These are phyloP conservation scores for Viola odorata DNA, from an alignment of 345 rosid genomes.

Conservation along the genomic window DNA sequence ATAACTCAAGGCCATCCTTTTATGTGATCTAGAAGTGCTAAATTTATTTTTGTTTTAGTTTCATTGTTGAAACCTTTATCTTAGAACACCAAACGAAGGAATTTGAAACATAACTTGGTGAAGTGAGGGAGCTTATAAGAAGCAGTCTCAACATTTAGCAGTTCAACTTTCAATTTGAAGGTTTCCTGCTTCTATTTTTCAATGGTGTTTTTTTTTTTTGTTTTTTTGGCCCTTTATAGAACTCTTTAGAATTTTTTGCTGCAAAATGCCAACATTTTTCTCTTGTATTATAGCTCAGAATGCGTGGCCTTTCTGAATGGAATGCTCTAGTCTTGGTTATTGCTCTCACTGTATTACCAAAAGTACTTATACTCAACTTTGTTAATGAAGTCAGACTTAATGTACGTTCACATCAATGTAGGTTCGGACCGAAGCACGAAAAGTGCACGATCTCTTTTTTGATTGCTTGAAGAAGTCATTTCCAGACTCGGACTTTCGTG, in stretches of 20 bases:
- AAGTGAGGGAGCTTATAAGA: not conserved
- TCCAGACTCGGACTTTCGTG: constrained; percentile 82
- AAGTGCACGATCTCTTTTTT: constrained; percentile 95
- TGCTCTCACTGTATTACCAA: not conserved
- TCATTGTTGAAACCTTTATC: no score
- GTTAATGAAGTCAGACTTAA: constrained; percentile 3
- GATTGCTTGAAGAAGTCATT: constrained; percentile 89
- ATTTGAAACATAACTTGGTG: not conserved
- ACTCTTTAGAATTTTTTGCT: no score
- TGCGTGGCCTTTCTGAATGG: no score
- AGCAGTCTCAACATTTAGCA: not conserved
- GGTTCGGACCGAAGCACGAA: constrained; percentile 93
- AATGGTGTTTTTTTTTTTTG: no score
- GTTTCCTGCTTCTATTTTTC: not conserved
- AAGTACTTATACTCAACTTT: not conserved
- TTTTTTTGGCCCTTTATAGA: no score
- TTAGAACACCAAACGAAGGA: no score
- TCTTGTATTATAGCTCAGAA: no score
- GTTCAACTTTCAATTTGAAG: not conserved
- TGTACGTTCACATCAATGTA: constrained; percentile 25
- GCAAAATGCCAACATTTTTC: no score
- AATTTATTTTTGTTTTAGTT: no score
- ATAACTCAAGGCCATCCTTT: no score
- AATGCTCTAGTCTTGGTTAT: no score
- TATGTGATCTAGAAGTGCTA: no score